Evolutionary conservation across 805 yeast species (phyloP).

Genomic region (Candida nanaspora): DNA sequence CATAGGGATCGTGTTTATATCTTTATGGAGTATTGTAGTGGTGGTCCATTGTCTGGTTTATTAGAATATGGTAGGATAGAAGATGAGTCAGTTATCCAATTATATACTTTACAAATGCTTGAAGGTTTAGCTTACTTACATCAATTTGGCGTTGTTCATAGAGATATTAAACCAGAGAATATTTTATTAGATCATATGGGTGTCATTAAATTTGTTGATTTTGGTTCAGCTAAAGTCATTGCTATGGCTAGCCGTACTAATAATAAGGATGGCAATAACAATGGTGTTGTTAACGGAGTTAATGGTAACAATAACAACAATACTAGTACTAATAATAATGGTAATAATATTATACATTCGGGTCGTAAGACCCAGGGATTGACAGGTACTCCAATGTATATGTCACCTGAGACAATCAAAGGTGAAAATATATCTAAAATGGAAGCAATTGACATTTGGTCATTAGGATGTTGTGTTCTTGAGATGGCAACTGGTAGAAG

Average conservation of each 20-base stretch:
- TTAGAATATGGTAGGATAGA: conserved; percentile 91
- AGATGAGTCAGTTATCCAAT: conserved; percentile 88
- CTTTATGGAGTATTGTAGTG: conserved; percentile 96
- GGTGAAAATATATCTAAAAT: conserved; percentile 56
- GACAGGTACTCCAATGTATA: conserved; percentile 98
- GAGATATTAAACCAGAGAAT: conserved; percentile 95
- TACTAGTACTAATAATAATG: neutral
- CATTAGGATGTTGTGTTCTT: conserved; percentile 89
- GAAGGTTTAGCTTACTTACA: conserved; percentile 95
- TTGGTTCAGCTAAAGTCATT: conserved; percentile 93
- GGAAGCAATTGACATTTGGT: conserved; percentile 87
- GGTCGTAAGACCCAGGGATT: conserved; percentile 29
- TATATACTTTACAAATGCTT: conserved; percentile 84
- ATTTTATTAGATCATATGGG: conserved; percentile 86
- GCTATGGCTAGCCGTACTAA: conserved; percentile 28
- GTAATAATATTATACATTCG: conserved; percentile 12
- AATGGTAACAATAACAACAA: conserved; percentile 28
- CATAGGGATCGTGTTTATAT: conserved; percentile 92
- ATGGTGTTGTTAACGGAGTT: neutral
- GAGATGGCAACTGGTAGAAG: conserved; percentile 96
- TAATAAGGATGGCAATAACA: no score
- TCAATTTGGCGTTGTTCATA: conserved; percentile 90
- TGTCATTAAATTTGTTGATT: conserved; percentile 90
- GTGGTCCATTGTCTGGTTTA: conserved; percentile 83
- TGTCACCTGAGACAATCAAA: conserved; percentile 95